These are phyloP conservation scores for Penicillium sp. DNA, from an alignment of 2,329 filamentous ascomycete genomes.

Conservation along the genomic window DNA sequence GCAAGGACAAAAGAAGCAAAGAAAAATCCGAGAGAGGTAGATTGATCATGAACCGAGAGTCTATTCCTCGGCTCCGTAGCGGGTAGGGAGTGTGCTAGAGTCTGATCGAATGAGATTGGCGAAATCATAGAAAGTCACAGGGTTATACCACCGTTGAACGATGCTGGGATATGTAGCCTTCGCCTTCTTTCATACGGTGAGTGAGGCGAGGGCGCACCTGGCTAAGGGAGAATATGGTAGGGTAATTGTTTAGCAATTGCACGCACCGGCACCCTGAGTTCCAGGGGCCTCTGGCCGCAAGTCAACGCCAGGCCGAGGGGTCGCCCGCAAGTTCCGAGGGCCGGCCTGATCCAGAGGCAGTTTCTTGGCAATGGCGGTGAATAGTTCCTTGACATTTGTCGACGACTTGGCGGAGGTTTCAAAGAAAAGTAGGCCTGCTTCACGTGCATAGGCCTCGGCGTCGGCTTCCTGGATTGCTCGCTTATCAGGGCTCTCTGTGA, in stretches of 20 bases:
- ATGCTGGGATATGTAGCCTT: neutral
- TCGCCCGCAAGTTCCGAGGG: constrained; percentile 75
- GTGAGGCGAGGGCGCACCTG: neutral
- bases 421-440: constrained; percentile 94
- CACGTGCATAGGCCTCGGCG: constrained; percentile 90
- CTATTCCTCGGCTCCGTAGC: constrained; percentile 12
- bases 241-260: constrained; percentile 57
- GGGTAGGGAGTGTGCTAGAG: constrained; percentile 1
- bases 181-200: neutral
- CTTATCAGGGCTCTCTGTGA: constrained; percentile 92
- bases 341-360: constrained; percentile 92
- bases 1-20: constrained; percentile 22
- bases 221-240: neutral
- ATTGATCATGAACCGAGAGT: constrained; percentile 14
- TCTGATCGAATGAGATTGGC: constrained; percentile 3
- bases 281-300: constrained; percentile 61
- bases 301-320: constrained; percentile 64
- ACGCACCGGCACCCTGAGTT: constrained; percentile 59
- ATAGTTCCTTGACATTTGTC: constrained; percentile 92
- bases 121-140: constrained; percentile 11
- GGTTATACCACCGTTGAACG: constrained; percentile 6
- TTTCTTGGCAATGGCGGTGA: constrained; percentile 97
- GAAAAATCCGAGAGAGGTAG: constrained; percentile 17
- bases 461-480: constrained; percentile 85
- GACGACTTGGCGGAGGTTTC: constrained; percentile 97